A percentile compares a stretch with the other conserved stretches of the same genome.
Conservation (phyloP, 306 rosid genomes). For the Dryas octopetala region DNA sequence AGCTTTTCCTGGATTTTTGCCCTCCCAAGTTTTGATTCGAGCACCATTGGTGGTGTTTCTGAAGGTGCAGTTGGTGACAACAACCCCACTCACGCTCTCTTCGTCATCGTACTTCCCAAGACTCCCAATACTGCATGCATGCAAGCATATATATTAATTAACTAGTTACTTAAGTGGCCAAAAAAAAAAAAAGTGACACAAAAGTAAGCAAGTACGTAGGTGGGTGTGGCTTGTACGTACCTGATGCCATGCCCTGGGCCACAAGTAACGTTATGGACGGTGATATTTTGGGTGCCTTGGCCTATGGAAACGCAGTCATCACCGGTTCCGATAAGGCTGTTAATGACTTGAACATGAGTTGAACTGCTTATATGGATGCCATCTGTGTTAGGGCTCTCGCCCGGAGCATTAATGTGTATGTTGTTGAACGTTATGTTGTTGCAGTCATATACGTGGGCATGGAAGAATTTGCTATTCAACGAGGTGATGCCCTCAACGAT, state of each 20-base stretch:
- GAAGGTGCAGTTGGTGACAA: constrained; percentile 52
- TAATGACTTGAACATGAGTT: constrained; percentile 21
- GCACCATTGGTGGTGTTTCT: constrained; percentile 64
- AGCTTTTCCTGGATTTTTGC: constrained; percentile 33
- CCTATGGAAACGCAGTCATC: constrained; percentile 78
- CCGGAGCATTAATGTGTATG: constrained; percentile 49
- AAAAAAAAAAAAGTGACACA: no score
- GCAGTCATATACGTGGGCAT: constrained; percentile 29
- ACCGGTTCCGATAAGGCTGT: constrained; percentile 56
- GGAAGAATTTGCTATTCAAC: constrained; percentile 57
- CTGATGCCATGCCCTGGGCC: constrained; percentile 85
- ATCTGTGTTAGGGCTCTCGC: constrained; percentile 71
- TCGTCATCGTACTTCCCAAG: constrained; percentile 62
- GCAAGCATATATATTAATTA: not conserved
- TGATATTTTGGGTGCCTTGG: constrained; percentile 28
- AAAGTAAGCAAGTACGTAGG: no score
- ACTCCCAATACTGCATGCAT: constrained; percentile 48
- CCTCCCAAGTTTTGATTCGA: constrained; percentile 62
- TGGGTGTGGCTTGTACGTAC: not conserved
- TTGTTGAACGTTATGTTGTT: constrained; percentile 29
- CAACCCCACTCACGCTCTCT: constrained; percentile 30
- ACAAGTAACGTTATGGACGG: constrained; percentile 40
- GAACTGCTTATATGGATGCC: constrained; percentile 60
- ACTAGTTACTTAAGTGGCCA: no score
- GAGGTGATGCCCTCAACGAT: constrained; percentile 44